These are phyloP conservation scores for Chaetoceros muelleri DNA, from an alignment of 108 stramenopile species.

Conservation along the genomic window DNA sequence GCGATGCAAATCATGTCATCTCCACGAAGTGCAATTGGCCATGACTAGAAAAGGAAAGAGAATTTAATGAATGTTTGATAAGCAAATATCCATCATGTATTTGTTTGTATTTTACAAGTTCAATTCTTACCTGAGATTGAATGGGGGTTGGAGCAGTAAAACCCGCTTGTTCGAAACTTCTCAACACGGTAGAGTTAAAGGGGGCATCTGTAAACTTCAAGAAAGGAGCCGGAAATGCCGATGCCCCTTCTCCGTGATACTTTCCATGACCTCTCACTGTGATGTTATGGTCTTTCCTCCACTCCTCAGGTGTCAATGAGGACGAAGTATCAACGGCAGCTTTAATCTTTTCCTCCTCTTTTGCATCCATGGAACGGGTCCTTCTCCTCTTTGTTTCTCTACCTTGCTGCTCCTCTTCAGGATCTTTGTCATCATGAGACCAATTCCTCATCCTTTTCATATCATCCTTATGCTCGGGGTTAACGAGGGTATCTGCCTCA, in stretches of 20 bases:
- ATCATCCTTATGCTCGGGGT: slow-evolving; percentile 48
- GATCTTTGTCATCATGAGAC: slow-evolving; percentile 42
- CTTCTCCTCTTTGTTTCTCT: slow-evolving; percentile 30
- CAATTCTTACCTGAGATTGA: slow-evolving; percentile 60
- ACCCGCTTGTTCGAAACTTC: slow-evolving; percentile 59
- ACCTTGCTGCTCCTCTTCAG: slow-evolving; percentile 13
- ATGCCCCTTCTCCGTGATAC: slow-evolving; percentile 4
- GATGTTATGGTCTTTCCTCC: slow-evolving; percentile 65
- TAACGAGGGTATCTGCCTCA: slow-evolving; percentile 39
- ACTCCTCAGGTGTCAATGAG: slow-evolving; percentile 50
- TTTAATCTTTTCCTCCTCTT: slow-evolving; percentile 53
- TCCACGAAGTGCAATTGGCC: slow-evolving; percentile 85
- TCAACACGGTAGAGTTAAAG: slow-evolving; percentile 49
- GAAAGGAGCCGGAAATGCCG: slow-evolving; percentile 46
- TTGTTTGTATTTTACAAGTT: not conserved
- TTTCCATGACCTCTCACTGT: slow-evolving; percentile 56
- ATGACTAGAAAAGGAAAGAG: slow-evolving; percentile 30
- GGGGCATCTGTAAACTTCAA: slow-evolving; percentile 71
- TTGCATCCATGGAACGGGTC: slow-evolving; percentile 78
- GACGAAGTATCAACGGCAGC: slow-evolving; percentile 8
- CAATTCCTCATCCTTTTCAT: slow-evolving; percentile 72
- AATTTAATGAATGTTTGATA: slow-evolving; percentile 1
- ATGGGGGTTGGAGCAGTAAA: slow-evolving; percentile 75
- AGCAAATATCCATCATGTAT: not conserved
- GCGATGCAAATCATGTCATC: slow-evolving; percentile 96